These are phyloP conservation scores for Xylariaceae sp. DNA, from an alignment of 2,329 filamentous ascomycete genomes.

Conservation along the genomic window DNA sequence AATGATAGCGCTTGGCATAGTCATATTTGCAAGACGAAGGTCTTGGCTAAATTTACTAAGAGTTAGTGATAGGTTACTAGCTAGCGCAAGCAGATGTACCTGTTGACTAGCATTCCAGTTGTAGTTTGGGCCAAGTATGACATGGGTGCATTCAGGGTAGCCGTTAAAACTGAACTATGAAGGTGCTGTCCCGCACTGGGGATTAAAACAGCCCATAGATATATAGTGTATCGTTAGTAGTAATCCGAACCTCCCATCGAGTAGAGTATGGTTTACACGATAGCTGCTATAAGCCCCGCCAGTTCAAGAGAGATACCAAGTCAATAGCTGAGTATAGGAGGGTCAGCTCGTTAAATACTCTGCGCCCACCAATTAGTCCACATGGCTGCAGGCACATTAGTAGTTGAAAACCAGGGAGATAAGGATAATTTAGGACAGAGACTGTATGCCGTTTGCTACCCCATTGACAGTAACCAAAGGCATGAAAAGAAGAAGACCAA, in stretches of 20 bases:
- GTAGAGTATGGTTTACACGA: constrained; percentile 4
- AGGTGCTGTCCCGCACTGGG: constrained; percentile 17
- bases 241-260: not conserved
- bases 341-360: constrained; percentile 18
- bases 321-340: constrained; percentile 19
- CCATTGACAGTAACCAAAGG: constrained; percentile 11
- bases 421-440: not conserved
- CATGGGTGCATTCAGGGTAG: constrained; percentile 15
- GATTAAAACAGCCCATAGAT: constrained; percentile 10
- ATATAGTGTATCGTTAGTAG: constrained; percentile 2
- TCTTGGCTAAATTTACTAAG: constrained; percentile 17
- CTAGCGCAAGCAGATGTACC: not conserved
- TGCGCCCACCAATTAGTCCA: constrained; percentile 27
- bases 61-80: not conserved
- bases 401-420: not conserved
- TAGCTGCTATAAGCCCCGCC: constrained; percentile 9
- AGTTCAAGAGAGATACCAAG: constrained; percentile 21
- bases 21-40: constrained; percentile 21
- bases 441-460: constrained; percentile 13
- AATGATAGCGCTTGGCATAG: constrained; percentile 12
- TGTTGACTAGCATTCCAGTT: constrained; percentile 16
- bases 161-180: constrained; percentile 15
- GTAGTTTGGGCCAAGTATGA: constrained; percentile 9
- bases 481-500: constrained; percentile 12
- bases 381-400: constrained; percentile 10